Percentiles rank a stretch among this genome's conserved stretches.
Conservation (phyloP, 257 asterid species). For the Penstemon eatonii region DNA sequence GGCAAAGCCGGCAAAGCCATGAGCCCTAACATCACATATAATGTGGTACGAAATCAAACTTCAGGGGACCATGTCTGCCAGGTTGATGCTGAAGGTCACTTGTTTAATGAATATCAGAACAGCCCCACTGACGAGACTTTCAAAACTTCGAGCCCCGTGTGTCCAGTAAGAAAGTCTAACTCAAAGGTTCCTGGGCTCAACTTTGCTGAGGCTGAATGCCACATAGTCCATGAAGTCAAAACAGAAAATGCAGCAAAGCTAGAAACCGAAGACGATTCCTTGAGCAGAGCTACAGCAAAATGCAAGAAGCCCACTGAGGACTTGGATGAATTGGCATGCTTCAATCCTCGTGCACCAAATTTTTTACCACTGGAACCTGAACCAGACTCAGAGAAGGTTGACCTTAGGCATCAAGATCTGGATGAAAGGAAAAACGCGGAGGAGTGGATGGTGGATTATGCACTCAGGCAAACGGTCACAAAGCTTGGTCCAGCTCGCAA, state of each 20-base stretch:
- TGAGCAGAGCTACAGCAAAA: slow-evolving; percentile 21
- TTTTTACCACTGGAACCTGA: slow-evolving; percentile 61
- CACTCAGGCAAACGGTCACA: slow-evolving; percentile 68
- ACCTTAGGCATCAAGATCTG: slow-evolving; percentile 72
- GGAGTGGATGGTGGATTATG: slow-evolving; percentile 92
- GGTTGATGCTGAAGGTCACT: slow-evolving; percentile 8
- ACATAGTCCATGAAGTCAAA: neutral
- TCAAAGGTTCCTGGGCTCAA: neutral
- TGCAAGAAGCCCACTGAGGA: slow-evolving; percentile 37
- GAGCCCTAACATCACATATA: neutral
- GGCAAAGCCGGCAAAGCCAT: neutral
- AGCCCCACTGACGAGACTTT: neutral
- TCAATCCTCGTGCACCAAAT: slow-evolving; percentile 79
- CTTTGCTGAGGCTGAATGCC: slow-evolving; percentile 5
- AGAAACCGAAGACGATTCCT: slow-evolving; percentile 26
- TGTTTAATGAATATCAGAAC: slow-evolving; percentile 15
- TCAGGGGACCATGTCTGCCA: slow-evolving; percentile 17
- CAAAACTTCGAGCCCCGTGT: slow-evolving; percentile 7
- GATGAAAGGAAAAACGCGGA: slow-evolving; percentile 69
- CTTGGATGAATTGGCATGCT: slow-evolving; percentile 40
- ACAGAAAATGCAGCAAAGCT: slow-evolving; percentile 6
- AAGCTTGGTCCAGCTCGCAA: slow-evolving; percentile 80
- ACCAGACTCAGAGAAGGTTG: slow-evolving; percentile 70
- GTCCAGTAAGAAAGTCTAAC: slow-evolving; percentile 21
- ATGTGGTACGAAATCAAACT: neutral